Base-by-base conservation (phyloP, 768 basidiomycete species). In the Kwoniella dejecticola region DNA sequence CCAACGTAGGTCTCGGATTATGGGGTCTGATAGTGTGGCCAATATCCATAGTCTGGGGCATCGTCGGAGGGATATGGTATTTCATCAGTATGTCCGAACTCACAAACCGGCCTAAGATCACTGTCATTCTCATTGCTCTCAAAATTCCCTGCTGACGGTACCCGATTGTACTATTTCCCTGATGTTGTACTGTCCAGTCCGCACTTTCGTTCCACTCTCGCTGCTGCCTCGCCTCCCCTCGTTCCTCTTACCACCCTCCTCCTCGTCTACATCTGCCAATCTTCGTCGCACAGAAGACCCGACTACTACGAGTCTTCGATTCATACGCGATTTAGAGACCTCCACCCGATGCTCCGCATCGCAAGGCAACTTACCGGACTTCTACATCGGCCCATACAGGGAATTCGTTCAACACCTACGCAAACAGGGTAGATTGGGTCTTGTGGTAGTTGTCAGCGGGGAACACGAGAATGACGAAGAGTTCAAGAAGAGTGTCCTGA, bases 401-500 rank as follows among this genome's bases (percentile, higher is more conserved):
- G 84, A 87, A 3, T 88, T 88, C 40, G 78, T 95, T 63, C 82
- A 85, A 53, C 72, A 77, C 38, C 89, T 90, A 62, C 85, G 91
- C 74, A 84, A 82, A 50, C 89, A 94, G 44, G 80, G 82, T 21
- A 85, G 84, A 75, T 83, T 96, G 52, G 87, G 87, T 0, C 90
- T 91, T 69, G 84, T 93, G 2, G 79, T 97, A 3, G 81, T 98
- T 29, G 87, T 91, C 59, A 91, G 89, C 69, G 86, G 87, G 36
- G 93, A 96, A 73, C 93, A 99, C 69, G 92, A 97, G 73, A 87
- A 92, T 65, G 89, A 88, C 23, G 81, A 86, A 1, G 88, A 87
- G 64, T 97, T 97, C 81, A 94, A 94, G 79, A 91, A 89, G 62
- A 82, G 83, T 3, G 91, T 91, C 0, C 82, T 98, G 17, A 88